These are phyloP conservation scores for Zymoseptoria crescenta DNA, from an alignment of 2,329 filamentous ascomycete genomes.

Conservation along the genomic window DNA sequence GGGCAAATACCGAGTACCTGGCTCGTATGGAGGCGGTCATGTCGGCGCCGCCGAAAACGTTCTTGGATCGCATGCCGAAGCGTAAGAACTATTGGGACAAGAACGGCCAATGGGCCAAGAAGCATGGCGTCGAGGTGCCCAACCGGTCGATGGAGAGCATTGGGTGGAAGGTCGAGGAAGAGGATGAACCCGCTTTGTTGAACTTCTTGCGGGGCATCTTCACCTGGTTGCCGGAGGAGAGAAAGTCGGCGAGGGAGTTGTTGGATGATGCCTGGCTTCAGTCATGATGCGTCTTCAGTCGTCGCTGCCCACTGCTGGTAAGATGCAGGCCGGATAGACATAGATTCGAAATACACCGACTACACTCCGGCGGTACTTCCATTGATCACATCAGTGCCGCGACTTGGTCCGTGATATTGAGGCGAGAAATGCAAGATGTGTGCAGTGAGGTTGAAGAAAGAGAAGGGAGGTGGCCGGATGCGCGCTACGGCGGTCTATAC, in stretches of 20 bases:
- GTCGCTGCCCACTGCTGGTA: no score
- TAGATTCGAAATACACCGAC: neutral
- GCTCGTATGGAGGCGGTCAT: neutral
- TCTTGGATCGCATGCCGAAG: neutral
- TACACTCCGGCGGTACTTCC: neutral
- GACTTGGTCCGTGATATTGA: neutral
- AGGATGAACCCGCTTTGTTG: neutral
- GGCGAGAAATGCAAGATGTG: neutral
- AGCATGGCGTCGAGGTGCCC: neutral
- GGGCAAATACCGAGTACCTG: neutral
- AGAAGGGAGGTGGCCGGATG: neutral
- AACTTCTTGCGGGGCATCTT: neutral
- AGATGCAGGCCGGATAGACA: neutral
- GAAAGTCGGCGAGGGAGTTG: neutral
- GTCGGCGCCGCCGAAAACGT: neutral
- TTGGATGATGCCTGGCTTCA: neutral
- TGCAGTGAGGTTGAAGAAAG: neutral
- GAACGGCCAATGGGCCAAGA: neutral
- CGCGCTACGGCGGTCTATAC: neutral
- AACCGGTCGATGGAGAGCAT: neutral
- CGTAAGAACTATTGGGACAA: neutral
- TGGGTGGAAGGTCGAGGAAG: neutral
- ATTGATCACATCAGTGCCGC: neutral
- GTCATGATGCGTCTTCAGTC: neutral
- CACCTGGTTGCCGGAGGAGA: neutral